These are phyloP conservation scores for Laetiporus sulphureus DNA, from an alignment of 1,284 basidiomycete genomes.

Conservation along the genomic window DNA sequence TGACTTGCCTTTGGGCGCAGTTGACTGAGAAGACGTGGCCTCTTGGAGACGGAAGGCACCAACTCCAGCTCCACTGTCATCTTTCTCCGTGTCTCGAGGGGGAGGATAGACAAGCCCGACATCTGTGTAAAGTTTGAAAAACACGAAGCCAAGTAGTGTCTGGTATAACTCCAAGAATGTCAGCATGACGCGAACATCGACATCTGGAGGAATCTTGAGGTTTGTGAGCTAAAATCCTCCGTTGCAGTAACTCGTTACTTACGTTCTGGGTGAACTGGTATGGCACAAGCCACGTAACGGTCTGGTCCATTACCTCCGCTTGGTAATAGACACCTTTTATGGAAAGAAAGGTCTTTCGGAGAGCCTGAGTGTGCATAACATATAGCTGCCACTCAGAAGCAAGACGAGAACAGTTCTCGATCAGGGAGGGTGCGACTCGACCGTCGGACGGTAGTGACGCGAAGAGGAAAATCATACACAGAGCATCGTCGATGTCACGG, in stretches of 20 bases:
- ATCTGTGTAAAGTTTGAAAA: conserved; percentile 98
- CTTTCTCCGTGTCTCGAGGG: conserved; percentile 78
- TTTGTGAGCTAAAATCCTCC: conserved; percentile 8
- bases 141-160: conserved; percentile 91
- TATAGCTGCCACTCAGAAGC: conserved; percentile 94
- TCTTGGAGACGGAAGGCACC: conserved; percentile 84
- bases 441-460: conserved; percentile 81
- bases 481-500: conserved; percentile 94
- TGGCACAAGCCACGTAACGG: conserved; percentile 94
- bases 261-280: conserved; percentile 98
- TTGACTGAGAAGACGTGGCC: conserved; percentile 27
- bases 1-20: conserved; percentile 31
- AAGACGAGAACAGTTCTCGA: conserved; percentile 88
- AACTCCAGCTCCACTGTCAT: conserved; percentile 86
- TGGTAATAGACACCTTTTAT: conserved; percentile 99
- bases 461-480: conserved; percentile 94
- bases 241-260: conserved; percentile 19
- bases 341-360: conserved; percentile 92
- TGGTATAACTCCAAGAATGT: conserved; percentile 99
- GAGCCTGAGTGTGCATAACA: conserved; percentile 82
- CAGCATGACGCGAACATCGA: conserved; percentile 97
- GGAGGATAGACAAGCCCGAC: conserved; percentile 93
- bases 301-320: conserved; percentile 90
- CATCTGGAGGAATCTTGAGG: conserved; percentile 84
- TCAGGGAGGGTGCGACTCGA: conserved; percentile 77